Percentiles rank a stretch among this genome's conserved stretches.
Conservation (phyloP, 179 eudicot species). For the Kewa caespitosa region DNA sequence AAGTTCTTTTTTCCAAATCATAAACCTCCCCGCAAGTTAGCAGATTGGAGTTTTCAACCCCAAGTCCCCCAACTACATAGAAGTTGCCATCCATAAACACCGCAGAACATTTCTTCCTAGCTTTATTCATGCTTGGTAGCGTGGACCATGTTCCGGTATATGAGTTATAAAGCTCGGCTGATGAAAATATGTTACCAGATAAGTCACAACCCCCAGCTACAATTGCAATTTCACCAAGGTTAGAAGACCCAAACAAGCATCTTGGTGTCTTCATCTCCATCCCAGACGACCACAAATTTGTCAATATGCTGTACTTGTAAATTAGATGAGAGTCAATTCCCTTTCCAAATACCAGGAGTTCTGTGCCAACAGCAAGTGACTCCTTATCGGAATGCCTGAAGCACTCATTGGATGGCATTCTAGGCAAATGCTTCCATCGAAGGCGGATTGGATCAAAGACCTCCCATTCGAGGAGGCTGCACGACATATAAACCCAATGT, state of each 20-base stretch:
- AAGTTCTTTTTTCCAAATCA: slow-evolving; percentile 34
- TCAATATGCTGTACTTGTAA: slow-evolving; percentile 39
- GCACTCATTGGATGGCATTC: slow-evolving; percentile 38
- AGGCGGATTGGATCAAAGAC: slow-evolving; percentile 39
- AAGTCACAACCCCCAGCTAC: slow-evolving; percentile 47
- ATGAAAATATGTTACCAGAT: slow-evolving; percentile 32
- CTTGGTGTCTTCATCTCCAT: slow-evolving; percentile 40
- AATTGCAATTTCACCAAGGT: slow-evolving; percentile 39
- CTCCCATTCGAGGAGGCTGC: slow-evolving; percentile 47
- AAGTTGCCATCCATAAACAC: slow-evolving; percentile 48
- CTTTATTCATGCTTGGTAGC: slow-evolving; percentile 42
- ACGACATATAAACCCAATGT: slow-evolving; percentile 45
- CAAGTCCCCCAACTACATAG: slow-evolving; percentile 42
- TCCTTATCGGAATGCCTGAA: slow-evolving; percentile 46
- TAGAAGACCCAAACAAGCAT: slow-evolving; percentile 44
- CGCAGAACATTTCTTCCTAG: slow-evolving; percentile 42
- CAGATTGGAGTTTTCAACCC: slow-evolving; percentile 24
- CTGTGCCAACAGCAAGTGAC: slow-evolving; percentile 48
- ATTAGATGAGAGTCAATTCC: slow-evolving; percentile 31
- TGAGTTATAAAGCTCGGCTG: slow-evolving; percentile 42
- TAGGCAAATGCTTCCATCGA: slow-evolving; percentile 42
- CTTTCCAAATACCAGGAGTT: slow-evolving; percentile 41
- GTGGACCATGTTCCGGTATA: slow-evolving; percentile 35
- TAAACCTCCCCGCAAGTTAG: slow-evolving; percentile 45
- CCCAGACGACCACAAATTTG: slow-evolving; percentile 42